Evolutionary conservation across 495 filamentous ascomycete species (phyloP).

Genomic region (Neurospora sp.): DNA sequence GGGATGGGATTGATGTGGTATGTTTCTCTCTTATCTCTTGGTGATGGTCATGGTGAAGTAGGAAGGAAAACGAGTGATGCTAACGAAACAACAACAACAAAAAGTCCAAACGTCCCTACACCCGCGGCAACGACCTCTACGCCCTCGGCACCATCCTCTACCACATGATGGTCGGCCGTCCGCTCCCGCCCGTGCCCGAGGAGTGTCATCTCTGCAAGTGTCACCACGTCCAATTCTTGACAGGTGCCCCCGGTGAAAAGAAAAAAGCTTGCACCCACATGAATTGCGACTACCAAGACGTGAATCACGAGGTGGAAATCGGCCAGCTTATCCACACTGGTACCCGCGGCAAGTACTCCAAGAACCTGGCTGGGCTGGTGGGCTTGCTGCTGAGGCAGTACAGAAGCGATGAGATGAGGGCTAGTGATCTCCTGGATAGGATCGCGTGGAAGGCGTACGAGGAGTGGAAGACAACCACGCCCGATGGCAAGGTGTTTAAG

Average conservation of each 20-base stretch:
- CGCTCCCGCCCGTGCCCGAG: slow-evolving; percentile 11
- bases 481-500: slow-evolving; percentile 15
- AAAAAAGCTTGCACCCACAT: background rate
- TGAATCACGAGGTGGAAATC: slow-evolving; percentile 14
- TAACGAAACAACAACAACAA: background rate
- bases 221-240: slow-evolving; percentile 8
- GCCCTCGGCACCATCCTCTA: slow-evolving; percentile 27
- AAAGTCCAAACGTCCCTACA: slow-evolving; percentile 19
- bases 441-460: slow-evolving; percentile 14
- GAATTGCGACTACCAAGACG: slow-evolving; percentile 9
- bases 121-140: slow-evolving; percentile 24
- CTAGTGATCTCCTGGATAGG: slow-evolving; percentile 11
- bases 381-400: slow-evolving; percentile 13
- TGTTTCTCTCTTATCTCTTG: background rate
- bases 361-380: slow-evolving; percentile 14
- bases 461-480: slow-evolving; percentile 16
- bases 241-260: background rate
- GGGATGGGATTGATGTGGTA: slow-evolving; percentile 3
- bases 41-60: no score
- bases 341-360: slow-evolving; percentile 9
- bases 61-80: background rate
- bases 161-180: slow-evolving; percentile 27
- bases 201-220: slow-evolving; percentile 18
- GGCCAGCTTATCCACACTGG: background rate
- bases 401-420: slow-evolving; percentile 6